These are phyloP conservation scores for Zopfochytrium polystomum DNA, from an alignment of 371 early-diverging fungal species.

Conservation along the genomic window DNA sequence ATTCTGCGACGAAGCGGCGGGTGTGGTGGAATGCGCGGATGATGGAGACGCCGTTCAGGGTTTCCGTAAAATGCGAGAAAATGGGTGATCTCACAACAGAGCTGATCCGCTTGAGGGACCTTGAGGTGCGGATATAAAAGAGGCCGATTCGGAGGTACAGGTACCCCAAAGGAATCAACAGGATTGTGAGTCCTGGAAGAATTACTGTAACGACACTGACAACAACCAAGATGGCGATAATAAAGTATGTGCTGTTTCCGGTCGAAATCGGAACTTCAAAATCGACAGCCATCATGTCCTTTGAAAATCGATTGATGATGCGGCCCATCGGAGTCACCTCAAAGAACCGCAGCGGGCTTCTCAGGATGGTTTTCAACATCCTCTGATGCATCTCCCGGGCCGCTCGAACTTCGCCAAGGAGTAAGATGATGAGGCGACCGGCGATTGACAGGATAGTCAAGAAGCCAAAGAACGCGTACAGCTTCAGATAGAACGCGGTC, in stretches of 20 bases:
- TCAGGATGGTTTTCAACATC: slow-evolving; percentile 11
- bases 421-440: slow-evolving; percentile 2
- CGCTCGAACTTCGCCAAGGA: slow-evolving; percentile 12
- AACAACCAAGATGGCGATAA: slow-evolving; percentile 5
- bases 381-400: slow-evolving; percentile 18
- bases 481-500: too few relatives aligned
- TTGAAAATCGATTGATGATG: slow-evolving; percentile 1
- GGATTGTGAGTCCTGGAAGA: slow-evolving; percentile 12
- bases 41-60: slow-evolving; percentile 58
- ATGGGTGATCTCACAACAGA: slow-evolving; percentile 74
- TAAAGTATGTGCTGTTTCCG: slow-evolving; percentile 1
- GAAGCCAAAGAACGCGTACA: too few relatives aligned
- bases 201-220: slow-evolving; percentile 12
- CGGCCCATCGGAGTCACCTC: slow-evolving; percentile 37
- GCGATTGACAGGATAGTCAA: too few relatives aligned
- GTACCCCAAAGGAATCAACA: slow-evolving; percentile 15
- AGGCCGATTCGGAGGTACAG: slow-evolving; percentile 12
- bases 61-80: slow-evolving; percentile 73
- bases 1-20: slow-evolving; percentile 32
- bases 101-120: slow-evolving; percentile 72
- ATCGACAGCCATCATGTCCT: slow-evolving; percentile 26
- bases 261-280: not conserved
- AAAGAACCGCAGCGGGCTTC: too few relatives aligned
- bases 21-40: slow-evolving; percentile 63
- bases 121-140: slow-evolving; percentile 61